Evolutionary conservation across 2,329 filamentous ascomycete genomes (phyloP).

Genomic region (Laburnicola sp.): DNA sequence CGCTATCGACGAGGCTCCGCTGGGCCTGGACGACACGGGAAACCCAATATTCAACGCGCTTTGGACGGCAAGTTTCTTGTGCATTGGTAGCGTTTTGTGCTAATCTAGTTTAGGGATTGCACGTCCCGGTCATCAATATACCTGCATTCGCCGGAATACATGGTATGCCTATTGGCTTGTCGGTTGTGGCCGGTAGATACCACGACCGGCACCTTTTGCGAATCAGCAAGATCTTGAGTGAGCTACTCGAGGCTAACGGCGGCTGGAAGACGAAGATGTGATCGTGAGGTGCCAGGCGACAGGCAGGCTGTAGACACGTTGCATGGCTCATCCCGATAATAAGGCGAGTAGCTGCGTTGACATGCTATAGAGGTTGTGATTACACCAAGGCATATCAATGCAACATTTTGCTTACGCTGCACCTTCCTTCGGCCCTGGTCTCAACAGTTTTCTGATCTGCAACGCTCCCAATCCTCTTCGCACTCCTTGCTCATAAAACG

Average conservation of each 20-base stretch:
- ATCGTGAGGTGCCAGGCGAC: too few relatives aligned
- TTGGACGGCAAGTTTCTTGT: slow-evolving; percentile 50
- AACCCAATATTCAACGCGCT: slow-evolving; percentile 53
- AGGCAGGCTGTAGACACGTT: too few relatives aligned
- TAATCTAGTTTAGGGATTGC: neutral
- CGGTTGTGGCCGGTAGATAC: neutral
- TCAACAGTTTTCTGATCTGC: too few relatives aligned
- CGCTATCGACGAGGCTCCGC: slow-evolving; percentile 59
- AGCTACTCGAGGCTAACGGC: neutral
- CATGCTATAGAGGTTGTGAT: too few relatives aligned
- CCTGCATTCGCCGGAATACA: neutral
- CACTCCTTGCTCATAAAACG: neutral
- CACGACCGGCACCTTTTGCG: neutral
- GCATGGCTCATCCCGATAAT: too few relatives aligned
- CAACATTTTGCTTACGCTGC: too few relatives aligned
- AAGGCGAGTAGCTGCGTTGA: too few relatives aligned
- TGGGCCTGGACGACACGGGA: slow-evolving; percentile 56
- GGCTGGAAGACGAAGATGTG: too few relatives aligned
- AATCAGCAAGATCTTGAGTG: neutral
- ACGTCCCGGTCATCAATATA: slow-evolving; percentile 1
- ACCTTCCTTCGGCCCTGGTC: too few relatives aligned
- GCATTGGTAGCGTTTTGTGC: too few relatives aligned
- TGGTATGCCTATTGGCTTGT: slow-evolving; percentile 1
- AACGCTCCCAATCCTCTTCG: too few relatives aligned
- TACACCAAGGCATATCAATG: too few relatives aligned